These are phyloP conservation scores for Solanum rostratum DNA, from an alignment of 257 asterid species.

Conservation along the genomic window DNA sequence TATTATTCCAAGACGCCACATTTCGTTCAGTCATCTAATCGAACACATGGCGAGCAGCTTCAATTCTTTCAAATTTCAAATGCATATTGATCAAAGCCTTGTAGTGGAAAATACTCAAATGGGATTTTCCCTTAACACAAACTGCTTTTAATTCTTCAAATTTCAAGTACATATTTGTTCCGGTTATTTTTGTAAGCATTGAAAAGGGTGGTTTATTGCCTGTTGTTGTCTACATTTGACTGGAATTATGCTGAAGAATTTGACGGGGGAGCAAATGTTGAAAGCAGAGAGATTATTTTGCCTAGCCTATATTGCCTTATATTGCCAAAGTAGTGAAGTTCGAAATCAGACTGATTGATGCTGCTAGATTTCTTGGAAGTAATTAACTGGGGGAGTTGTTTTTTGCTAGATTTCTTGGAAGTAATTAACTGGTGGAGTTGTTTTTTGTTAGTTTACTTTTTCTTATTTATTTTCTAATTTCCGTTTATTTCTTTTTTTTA, in stretches of 20 bases:
- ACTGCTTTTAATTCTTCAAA: conserved; percentile 45
- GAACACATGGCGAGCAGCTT: too few relatives aligned
- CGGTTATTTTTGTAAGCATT: conserved; percentile 29
- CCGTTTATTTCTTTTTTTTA: neutral
- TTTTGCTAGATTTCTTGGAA: too few relatives aligned
- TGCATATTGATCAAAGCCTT: conserved; percentile 60
- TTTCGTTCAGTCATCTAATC: too few relatives aligned
- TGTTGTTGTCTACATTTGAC: conserved; percentile 33
- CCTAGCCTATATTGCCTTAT: too few relatives aligned
- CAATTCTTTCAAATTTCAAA: too few relatives aligned
- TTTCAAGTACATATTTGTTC: conserved; percentile 41
- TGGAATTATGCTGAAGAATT: conserved; percentile 15
- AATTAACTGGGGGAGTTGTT: too few relatives aligned
- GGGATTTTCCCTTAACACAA: conserved; percentile 32
- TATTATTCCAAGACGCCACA: conserved; percentile 73
- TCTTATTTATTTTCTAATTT: neutral
- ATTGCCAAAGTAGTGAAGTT: too few relatives aligned
- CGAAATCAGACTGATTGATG: too few relatives aligned
- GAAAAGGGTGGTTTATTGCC: conserved; percentile 9
- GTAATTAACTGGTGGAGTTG: too few relatives aligned
- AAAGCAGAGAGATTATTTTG: conserved; percentile 3
- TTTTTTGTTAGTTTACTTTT: neutral
- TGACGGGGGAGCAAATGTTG: conserved; percentile 20
- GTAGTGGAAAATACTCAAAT: conserved; percentile 37
- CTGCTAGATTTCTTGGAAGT: too few relatives aligned